Base-by-base conservation (phyloP, 2,329 filamentous ascomycete species). In the Diaporthe eres region DNA sequence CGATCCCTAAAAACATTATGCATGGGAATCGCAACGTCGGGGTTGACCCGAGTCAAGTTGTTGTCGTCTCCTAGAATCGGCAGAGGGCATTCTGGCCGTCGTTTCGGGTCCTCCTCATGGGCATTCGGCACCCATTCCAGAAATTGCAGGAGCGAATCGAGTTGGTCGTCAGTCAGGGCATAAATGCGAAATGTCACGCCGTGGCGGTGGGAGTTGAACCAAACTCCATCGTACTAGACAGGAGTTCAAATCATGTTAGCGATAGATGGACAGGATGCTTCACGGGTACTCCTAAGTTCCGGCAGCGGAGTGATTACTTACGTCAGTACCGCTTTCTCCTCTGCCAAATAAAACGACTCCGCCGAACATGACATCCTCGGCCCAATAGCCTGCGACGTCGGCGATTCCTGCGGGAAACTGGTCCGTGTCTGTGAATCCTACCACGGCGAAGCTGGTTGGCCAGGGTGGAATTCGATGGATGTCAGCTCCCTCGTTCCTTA, bases 371-470 rank as follows among this genome's bases (percentile, higher is more conserved):
- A 77, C 77, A 2, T 72, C 72, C 71, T 83, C 81, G 4, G 80
- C 81, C 81, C 81, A 83, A 61, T 81, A 82, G 1, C 81, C 81
- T 1, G 80, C 80, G 28, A 78, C 67, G 53, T 82, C 80, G 3
- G 80, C 80, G 17, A 82, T 60, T 12, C 79, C 80, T 6, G 79
- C 61, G 9, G 81, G 81, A 61, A 83, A 84, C 44, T 82, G 80
- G 7, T 82, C 76, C 51, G 79, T 74, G 53, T 80, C 75, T 1
- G 6, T 9, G 70, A 83, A 84, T 73, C 77, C 9, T 77, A 65
- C 7, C 37, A 71, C 83, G 81, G 12, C 58, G 28, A 71, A 85
- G 82, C 2, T 81, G 72, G 0, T 82, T 82, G 6, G 81, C 78
- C 15, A 71, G 72, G 17, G 63, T 60, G 34, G 19, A 19, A 22